Conservation (phyloP, 805 yeast genomes). For the Dipodascus albidus region DNA sequence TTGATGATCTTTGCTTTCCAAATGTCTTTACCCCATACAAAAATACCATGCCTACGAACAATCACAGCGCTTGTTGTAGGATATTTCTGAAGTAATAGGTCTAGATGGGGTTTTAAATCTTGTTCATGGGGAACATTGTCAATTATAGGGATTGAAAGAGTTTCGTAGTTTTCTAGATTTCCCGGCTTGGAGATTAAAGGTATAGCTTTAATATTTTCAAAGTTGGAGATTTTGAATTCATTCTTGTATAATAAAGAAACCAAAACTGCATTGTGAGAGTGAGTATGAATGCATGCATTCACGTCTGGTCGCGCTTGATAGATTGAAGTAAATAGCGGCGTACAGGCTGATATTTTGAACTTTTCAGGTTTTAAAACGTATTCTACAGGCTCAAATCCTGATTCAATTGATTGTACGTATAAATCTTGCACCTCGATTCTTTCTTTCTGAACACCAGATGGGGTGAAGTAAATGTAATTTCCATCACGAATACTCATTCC, state of each 20-base stretch:
- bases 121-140: slow-evolving; percentile 87
- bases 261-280: slow-evolving; percentile 82
- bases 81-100: slow-evolving; percentile 50
- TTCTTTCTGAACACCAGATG: slow-evolving; percentile 95
- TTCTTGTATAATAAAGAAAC: slow-evolving; percentile 56
- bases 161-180: slow-evolving; percentile 59
- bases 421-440: slow-evolving; percentile 69
- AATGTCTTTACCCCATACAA: slow-evolving; percentile 90
- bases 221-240: slow-evolving; percentile 64
- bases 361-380: slow-evolving; percentile 49
- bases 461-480: slow-evolving; percentile 62
- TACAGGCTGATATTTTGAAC: slow-evolving; percentile 86
- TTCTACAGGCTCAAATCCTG: slow-evolving; percentile 40
- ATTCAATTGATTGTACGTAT: slow-evolving; percentile 38
- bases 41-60: slow-evolving; percentile 88
- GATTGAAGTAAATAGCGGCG: slow-evolving; percentile 74
- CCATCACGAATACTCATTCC: slow-evolving; percentile 67
- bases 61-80: slow-evolving; percentile 79
- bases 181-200: slow-evolving; percentile 63
- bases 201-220: slow-evolving; percentile 89
- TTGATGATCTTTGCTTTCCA: slow-evolving; percentile 91
- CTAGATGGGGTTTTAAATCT: slow-evolving; percentile 52
- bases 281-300: slow-evolving; percentile 93
- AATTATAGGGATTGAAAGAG: slow-evolving; percentile 75
- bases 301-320: slow-evolving; percentile 50